phyloP scores from a whole-genome alignment of 2,329 filamentous ascomycete species.

The Botrytis porri region DNA sequence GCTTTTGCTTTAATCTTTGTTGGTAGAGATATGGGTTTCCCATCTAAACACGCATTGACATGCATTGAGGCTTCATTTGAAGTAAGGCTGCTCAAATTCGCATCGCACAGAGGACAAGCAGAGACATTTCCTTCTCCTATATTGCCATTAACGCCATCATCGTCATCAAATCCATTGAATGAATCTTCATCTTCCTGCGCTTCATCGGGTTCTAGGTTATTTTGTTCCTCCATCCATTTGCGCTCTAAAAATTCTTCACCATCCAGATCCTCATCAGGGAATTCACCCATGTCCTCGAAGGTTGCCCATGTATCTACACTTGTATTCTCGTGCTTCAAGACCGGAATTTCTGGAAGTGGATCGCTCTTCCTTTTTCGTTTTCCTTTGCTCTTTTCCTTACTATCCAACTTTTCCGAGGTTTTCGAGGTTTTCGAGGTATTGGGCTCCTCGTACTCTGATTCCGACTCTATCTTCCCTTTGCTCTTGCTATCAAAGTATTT shows the following conservation, averaged over 20 bases:
- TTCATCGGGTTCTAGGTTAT: slow-evolving; percentile 58
- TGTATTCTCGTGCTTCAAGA: slow-evolving; percentile 49
- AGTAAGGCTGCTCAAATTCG: slow-evolving; percentile 57
- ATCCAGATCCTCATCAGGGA: slow-evolving; percentile 43
- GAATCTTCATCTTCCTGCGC: slow-evolving; percentile 35
- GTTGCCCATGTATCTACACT: slow-evolving; percentile 50
- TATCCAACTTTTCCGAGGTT: not conserved
- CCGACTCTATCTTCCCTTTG: slow-evolving; percentile 23
- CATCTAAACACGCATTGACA: slow-evolving; percentile 91
- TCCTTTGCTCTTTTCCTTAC: slow-evolving; percentile 2
- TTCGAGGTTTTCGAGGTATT: not conserved
- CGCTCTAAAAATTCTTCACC: slow-evolving; percentile 66
- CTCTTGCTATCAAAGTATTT: slow-evolving; percentile 22
- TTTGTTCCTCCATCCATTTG: slow-evolving; percentile 74
- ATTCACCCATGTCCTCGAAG: slow-evolving; percentile 60
- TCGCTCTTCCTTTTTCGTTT: not conserved
- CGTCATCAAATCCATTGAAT: slow-evolving; percentile 29
- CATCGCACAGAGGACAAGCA: slow-evolving; percentile 75
- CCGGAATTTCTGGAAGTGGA: slow-evolving; percentile 35
- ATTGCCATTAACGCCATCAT: slow-evolving; percentile 17
- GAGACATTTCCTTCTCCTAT: slow-evolving; percentile 27
- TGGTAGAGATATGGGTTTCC: slow-evolving; percentile 62
- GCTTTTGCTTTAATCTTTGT: slow-evolving; percentile 32
- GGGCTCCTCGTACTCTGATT: slow-evolving; percentile 1
- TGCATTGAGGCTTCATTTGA: slow-evolving; percentile 72